Evolutionary conservation across 2,329 filamentous ascomycete species (phyloP), one percentile per base, ranked within the genome.

Genomic region (Aspergillus calidoustus): DNA sequence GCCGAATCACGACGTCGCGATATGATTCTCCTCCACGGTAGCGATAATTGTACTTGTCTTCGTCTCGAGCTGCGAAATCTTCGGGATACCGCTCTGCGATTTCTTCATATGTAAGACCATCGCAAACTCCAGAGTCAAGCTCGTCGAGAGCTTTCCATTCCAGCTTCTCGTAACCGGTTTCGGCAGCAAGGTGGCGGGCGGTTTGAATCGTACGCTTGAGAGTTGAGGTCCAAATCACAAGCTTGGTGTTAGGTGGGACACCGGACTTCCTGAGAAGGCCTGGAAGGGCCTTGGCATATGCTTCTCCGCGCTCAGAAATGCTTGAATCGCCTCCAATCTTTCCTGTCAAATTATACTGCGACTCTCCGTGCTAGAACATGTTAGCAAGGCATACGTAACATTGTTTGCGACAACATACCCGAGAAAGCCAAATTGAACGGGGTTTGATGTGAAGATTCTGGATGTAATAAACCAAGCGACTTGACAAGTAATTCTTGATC

Each of bases 21-120:
- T 99, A 91, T 64, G 91, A 96, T 80, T 99, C 95, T 57, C 95
- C 95, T 65, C 95, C 95, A 5, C 95, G 90, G 79, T 99, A 99
- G 60, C 95, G 92, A 81, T 99, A 99, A 82, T 99, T 98, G 86
- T 98, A 98, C 80, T 99, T 99, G 83, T 99, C 95, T 68, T 97
- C 92, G 77, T 99, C 95, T 65, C 95, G 92, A 38, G 94, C 93
- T 54, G 89, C 88, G 80, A 99, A 99, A 80, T 99, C 95, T 69
- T 97, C 93, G 0, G 95, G 95, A 75, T 92, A 98, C 58, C 86
- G 82, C 71, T 96, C 87, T 72, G 95, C 92, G 74, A 99, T 98
- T 75, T 99, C 91, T 72, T 92, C 91, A 76, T 97, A 97, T 1
- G 95, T 99, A 76, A 98, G 87, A 58, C 94, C 93, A 72, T 99